These are phyloP conservation scores for Platanthera zijinensis DNA, from an alignment of 106 monocot genomes.

Conservation along the genomic window DNA sequence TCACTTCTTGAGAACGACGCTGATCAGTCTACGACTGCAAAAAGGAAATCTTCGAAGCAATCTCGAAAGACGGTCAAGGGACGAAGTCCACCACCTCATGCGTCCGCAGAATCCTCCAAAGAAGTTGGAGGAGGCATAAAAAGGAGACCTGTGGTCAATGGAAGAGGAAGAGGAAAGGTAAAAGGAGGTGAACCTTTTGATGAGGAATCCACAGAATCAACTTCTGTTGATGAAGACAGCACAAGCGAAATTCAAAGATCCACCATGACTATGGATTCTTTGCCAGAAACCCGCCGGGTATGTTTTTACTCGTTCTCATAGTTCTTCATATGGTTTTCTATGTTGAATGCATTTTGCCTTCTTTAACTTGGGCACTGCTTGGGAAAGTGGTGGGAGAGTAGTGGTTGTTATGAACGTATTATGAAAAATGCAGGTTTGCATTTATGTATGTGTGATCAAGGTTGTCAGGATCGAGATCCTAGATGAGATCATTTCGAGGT, in stretches of 20 bases:
- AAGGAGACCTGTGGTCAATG: conserved; percentile 1
- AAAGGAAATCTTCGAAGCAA: conserved; percentile 12
- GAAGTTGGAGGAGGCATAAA: conserved; percentile 3
- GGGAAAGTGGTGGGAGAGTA: neutral
- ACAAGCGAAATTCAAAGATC: conserved; percentile 3
- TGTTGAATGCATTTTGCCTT: neutral
- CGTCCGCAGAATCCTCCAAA: conserved; percentile 10
- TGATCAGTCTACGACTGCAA: neutral
- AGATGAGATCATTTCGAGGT: neutral
- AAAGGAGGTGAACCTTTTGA: conserved; percentile 5
- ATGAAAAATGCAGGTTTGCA: too few relatives aligned
- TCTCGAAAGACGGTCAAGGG: conserved; percentile 9
- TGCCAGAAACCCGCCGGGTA: conserved; percentile 43
- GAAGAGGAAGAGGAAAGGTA: conserved; percentile 10
- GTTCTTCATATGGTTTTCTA: neutral
- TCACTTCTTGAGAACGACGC: conserved; percentile 3
- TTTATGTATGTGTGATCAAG: too few relatives aligned
- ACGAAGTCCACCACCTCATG: conserved; percentile 5
- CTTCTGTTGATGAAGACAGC: conserved; percentile 24
- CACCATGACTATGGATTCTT: neutral
- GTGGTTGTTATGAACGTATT: too few relatives aligned
- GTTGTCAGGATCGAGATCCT: too few relatives aligned
- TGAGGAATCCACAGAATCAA: conserved; percentile 12
- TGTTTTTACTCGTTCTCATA: conserved; percentile 5
- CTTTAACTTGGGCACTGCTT: neutral